Evolutionary conservation across 2,329 filamentous ascomycete species (phyloP).

Genomic region (Cercospora zeina): DNA sequence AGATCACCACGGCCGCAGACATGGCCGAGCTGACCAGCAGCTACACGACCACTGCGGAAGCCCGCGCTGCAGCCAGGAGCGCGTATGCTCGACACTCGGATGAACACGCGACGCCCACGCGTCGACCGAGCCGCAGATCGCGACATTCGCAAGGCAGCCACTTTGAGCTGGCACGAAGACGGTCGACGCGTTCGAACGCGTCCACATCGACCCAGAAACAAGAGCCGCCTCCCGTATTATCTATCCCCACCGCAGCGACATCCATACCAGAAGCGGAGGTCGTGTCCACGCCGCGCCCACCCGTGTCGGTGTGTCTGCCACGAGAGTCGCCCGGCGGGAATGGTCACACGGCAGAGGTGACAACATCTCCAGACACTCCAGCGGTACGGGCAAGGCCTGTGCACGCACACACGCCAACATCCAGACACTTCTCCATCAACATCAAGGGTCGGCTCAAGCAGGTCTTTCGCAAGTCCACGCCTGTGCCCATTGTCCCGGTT

Average conservation of each 20-base stretch:
- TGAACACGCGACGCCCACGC: slow-evolving; percentile 10
- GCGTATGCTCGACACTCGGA: slow-evolving; percentile 11
- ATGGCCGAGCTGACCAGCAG: slow-evolving; percentile 8
- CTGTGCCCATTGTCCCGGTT: not conserved
- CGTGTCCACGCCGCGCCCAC: not conserved
- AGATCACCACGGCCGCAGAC: not conserved
- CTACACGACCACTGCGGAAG: slow-evolving; percentile 5
- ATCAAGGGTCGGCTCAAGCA: slow-evolving; percentile 63
- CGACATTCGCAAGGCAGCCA: slow-evolving; percentile 13
- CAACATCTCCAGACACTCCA: not conserved
- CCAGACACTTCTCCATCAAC: slow-evolving; percentile 62
- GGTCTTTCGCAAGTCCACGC: slow-evolving; percentile 51
- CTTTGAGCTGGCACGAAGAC: slow-evolving; percentile 10
- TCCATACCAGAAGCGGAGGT: not conserved
- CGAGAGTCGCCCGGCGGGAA: not conserved
- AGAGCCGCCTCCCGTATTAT: not conserved
- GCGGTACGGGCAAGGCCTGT: not conserved
- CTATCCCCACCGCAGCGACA: slow-evolving; percentile 1
- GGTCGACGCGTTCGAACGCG: slow-evolving; percentile 8
- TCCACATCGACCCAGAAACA: slow-evolving; percentile 11
- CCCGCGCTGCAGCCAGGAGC: slow-evolving; percentile 10
- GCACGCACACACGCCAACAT: slow-evolving; percentile 30
- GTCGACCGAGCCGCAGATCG: slow-evolving; percentile 12
- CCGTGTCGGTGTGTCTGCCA: not conserved
- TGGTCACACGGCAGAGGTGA: not conserved